Base-by-base conservation (phyloP, 2,329 filamentous ascomycete species). In the Hypoxylon sp. region DNA sequence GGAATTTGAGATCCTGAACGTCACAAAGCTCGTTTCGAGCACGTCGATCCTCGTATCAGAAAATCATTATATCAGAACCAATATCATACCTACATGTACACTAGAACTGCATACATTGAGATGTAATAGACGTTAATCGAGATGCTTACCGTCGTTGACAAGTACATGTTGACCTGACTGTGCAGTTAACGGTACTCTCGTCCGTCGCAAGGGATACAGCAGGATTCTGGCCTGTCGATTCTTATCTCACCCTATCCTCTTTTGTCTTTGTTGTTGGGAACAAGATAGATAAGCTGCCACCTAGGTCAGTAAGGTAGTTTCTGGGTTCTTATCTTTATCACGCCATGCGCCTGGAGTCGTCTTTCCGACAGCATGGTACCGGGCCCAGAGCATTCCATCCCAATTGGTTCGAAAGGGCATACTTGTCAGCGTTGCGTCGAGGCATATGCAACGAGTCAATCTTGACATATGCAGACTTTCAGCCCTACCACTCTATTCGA, bases 281-380 rank as follows among this genome's bases (percentile, higher is more conserved):
- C 16, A 53, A 26, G 28, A 20, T 16, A n/a, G n/a, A 4, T 49
- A 26, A 26, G 16, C 24, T 33, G 22, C 45, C 44, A 28, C 40
- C 32, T 36, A 20, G 18, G n/a, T 52, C 26, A 12, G 30, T 45
- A 50, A 4, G 24, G 3, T 2, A n/a, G 4, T n/a, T 14, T 14
- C 2, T 36, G 14, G 14, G 32, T 1, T 40, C 36, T 40, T 58
- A 62, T 32, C 32, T 26, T 52, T 38, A 40, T 54, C 49, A 54
- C 57, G 32, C 52, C 64, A 55, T 52, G 26, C 48, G 22, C 9
- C 26, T 54, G 16, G 26, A 24, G 30, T 60, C 28, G 18, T 56
- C 54, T 42, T 67, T 57, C 58, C 61, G 40, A 62, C 50, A 50
- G 50, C 24, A 22, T 12, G 58, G 54, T 40, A 24, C 52, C 22